A percentile compares a stretch with the other conserved stretches of the same genome.
Evolutionary conservation across 495 filamentous ascomycete species (phyloP).

Genomic region (Talaromyces trachyspermus): DNA sequence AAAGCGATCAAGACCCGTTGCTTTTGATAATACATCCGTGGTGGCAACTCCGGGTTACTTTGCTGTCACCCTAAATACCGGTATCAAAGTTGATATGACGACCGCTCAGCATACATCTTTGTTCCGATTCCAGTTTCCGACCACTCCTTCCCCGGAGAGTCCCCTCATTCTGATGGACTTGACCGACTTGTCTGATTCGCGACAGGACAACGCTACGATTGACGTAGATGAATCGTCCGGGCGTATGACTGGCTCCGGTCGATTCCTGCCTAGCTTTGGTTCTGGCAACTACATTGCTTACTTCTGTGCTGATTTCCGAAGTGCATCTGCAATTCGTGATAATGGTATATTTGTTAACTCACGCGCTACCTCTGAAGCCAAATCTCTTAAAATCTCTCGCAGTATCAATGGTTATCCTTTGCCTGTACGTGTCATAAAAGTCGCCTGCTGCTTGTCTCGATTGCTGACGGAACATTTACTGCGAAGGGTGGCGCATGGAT

Average conservation of each 20-base stretch:
- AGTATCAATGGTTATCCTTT: constrained; percentile 65
- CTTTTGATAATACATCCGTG: constrained; percentile 48
- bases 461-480: constrained; percentile 2
- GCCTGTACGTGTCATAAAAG: constrained; percentile 31
- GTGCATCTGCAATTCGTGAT: constrained; percentile 35
- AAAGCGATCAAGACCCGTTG: constrained; percentile 42
- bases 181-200: constrained; percentile 59
- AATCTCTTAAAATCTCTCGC: constrained; percentile 56
- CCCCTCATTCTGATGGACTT: constrained; percentile 64
- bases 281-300: constrained; percentile 54
- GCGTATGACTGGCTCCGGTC: constrained; percentile 59
- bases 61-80: constrained; percentile 50
- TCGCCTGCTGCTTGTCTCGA: neutral
- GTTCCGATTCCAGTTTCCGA: constrained; percentile 57
- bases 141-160: constrained; percentile 15
- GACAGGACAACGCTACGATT: constrained; percentile 57
- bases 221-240: constrained; percentile 51
- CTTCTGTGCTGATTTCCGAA: constrained; percentile 62
- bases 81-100: constrained; percentile 55
- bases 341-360: constrained; percentile 38
- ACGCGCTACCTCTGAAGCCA: constrained; percentile 32
- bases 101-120: constrained; percentile 57
- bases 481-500: constrained; percentile 56
- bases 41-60: constrained; percentile 65
- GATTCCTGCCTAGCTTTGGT: constrained; percentile 63